Evolutionary conservation across 805 yeast species (phyloP), one percentile per base, ranked within the genome.

Genomic region (Candida stauntonica): DNA sequence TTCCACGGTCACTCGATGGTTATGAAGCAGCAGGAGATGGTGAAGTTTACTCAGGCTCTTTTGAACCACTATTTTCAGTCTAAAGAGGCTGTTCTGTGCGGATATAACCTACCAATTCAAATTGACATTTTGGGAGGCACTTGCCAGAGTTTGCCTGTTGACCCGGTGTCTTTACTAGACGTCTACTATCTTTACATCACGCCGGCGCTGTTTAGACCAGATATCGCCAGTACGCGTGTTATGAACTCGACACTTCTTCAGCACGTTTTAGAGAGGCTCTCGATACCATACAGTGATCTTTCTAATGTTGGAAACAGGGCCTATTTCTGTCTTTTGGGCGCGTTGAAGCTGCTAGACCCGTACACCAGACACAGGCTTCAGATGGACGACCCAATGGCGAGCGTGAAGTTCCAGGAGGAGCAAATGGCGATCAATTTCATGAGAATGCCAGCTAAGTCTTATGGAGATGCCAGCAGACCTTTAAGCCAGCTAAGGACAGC

Each of bases 291-390:
- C 32, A 37, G 45, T 12, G 48, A 42, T 14, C 17, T 43, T 5
- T 9, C 27, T 13, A 50, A 50, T 26, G 38, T 33, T 5, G 55
- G 55, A 8, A 48, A 50, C 32, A 39, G 44, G 13, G 45, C 55
- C 8, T 48, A 48, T 26, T 45, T 33, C 21, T 33, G 40, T 7
- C 30, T 50, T 8, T 7, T 44, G 21, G 42, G 45, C 12, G 29
- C 45, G 5, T 18, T 50, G 12, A 42, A 46, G 12, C 12, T 50
- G 26, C 13, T 46, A n/a, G 40, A 48, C 30, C 55, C 55, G 7
- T 45, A 47, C 26, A 41, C 44, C 17, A 28, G 55, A 23, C 29
- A 41, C 11, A 36, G 33, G n/a, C 33, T 42, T 30, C 38, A 42
- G 15, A 29, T 48, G 5, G 53, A 51, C 26, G 36, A 42, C 20